A percentile compares a stretch with the other conserved stretches of the same genome.
Evolutionary conservation across 441 rosid genomes (phyloP).

Genomic region (Daphne laureola): DNA sequence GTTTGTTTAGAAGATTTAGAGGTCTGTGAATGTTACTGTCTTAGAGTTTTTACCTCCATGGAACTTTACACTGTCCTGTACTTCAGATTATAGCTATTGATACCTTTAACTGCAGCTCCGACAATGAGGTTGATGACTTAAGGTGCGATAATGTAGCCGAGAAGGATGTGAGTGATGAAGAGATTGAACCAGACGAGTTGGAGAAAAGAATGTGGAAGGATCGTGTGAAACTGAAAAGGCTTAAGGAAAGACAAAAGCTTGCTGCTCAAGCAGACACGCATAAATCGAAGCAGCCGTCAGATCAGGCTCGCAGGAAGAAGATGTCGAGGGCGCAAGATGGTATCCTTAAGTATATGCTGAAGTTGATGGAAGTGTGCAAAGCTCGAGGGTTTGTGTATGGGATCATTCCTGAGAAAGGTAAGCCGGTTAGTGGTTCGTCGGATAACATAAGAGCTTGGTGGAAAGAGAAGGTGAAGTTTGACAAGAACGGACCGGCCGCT

Average conservation of each 20-base stretch:
- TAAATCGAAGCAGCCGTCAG: slow-evolving; percentile 60
- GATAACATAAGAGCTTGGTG: slow-evolving; percentile 99
- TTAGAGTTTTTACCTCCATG: neutral
- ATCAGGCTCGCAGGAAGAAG: slow-evolving; percentile 95
- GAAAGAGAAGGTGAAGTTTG: slow-evolving; percentile 98
- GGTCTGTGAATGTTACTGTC: neutral
- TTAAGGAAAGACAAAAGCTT: slow-evolving; percentile 62
- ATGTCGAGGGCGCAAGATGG: slow-evolving; percentile 99
- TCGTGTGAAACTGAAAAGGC: slow-evolving; percentile 70
- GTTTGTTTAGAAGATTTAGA: no score
- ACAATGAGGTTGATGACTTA: slow-evolving; percentile 64
- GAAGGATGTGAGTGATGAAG: slow-evolving; percentile 99
- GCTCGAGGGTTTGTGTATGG: slow-evolving; percentile 96
- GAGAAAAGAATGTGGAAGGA: slow-evolving; percentile 99
- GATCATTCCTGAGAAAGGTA: slow-evolving; percentile 95
- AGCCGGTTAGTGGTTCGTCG: slow-evolving; percentile 88
- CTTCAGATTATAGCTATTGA: slow-evolving; percentile 13
- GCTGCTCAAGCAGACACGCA: slow-evolving; percentile 61
- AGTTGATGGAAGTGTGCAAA: slow-evolving; percentile 96
- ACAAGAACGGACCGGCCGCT: slow-evolving; percentile 96
- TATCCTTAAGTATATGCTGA: slow-evolving; percentile 96
- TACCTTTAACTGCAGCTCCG: slow-evolving; percentile 41
- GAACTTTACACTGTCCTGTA: neutral
- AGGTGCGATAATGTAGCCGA: slow-evolving; percentile 75
- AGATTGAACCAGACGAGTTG: slow-evolving; percentile 76